A percentile compares a stretch with the other conserved stretches of the same genome.
phyloP scores from a whole-genome alignment of 179 eudicot species.

The Silene noctiflora region DNA sequence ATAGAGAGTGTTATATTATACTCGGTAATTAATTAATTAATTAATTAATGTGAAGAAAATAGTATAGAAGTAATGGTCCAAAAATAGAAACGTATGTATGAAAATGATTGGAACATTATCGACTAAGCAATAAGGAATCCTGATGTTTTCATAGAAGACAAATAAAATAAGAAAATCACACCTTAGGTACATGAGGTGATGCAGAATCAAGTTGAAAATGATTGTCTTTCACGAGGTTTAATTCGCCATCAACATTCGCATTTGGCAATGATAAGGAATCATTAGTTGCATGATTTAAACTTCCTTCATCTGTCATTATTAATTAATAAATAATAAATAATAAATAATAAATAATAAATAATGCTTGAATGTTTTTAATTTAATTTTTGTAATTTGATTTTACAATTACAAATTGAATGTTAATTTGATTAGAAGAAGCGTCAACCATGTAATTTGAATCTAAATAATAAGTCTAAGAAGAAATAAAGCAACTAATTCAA shows the following conservation, averaged over 20 bases:
- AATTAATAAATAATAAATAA: no score
- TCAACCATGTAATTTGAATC: neutral
- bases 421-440: neutral
- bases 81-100: no score
- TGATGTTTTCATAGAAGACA: no score
- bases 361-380: neutral
- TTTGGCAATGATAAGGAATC: slow-evolving; percentile 29
- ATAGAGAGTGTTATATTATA: no score
- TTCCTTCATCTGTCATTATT: slow-evolving; percentile 28
- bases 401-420: neutral
- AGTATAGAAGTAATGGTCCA: no score
- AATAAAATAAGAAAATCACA: neutral
- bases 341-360: no score
- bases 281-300: slow-evolving; percentile 17
- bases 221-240: slow-evolving; percentile 27
- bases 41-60: no score
- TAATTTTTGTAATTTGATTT: neutral
- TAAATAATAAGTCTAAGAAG: neutral
- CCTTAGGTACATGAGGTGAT: slow-evolving; percentile 37
- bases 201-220: slow-evolving; percentile 30
- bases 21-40: no score
- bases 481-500: neutral
- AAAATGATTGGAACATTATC: no score
- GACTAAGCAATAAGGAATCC: no score
- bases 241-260: slow-evolving; percentile 29